phyloP scores from a whole-genome alignment of 441 rosid genomes.

The Eutrema salsugineum region DNA sequence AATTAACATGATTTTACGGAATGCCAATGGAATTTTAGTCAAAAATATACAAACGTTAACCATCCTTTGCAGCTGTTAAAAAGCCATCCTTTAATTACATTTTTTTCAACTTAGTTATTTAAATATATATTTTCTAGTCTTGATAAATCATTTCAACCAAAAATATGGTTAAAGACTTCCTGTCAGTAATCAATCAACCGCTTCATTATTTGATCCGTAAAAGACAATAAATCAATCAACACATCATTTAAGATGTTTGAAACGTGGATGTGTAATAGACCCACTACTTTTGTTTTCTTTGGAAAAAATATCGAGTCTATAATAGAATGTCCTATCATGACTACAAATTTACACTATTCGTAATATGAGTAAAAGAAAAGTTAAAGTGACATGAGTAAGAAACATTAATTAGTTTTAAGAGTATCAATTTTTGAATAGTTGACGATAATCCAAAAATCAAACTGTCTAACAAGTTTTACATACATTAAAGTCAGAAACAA shows the following conservation, averaged over 20 bases:
- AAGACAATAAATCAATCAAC: conserved; percentile 4
- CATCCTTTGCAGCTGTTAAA: no score
- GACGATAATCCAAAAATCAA: not conserved
- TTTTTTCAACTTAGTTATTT: no score
- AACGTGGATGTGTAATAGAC: conserved; percentile 9
- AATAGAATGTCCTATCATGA: not conserved
- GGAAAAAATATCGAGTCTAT: not conserved
- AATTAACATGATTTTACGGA: no score
- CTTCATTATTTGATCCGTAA: not conserved
- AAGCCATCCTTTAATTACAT: no score
- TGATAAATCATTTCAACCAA: no score
- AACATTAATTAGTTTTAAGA: not conserved
- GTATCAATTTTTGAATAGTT: not conserved
- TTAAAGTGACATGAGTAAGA: not conserved
- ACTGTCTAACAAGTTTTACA: not conserved
- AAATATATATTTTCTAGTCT: no score
- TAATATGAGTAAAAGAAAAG: not conserved
- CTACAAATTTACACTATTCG: not conserved
- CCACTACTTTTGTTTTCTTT: conserved; percentile 14
- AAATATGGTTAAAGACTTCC: no score
- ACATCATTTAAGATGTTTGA: conserved; percentile 4
- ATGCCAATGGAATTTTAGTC: no score
- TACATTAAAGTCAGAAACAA: not conserved
- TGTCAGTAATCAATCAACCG: not conserved
- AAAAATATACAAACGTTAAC: no score